These are phyloP conservation scores for Colletotrichum navitas DNA, from an alignment of 2,329 filamentous ascomycete genomes.

Conservation along the genomic window DNA sequence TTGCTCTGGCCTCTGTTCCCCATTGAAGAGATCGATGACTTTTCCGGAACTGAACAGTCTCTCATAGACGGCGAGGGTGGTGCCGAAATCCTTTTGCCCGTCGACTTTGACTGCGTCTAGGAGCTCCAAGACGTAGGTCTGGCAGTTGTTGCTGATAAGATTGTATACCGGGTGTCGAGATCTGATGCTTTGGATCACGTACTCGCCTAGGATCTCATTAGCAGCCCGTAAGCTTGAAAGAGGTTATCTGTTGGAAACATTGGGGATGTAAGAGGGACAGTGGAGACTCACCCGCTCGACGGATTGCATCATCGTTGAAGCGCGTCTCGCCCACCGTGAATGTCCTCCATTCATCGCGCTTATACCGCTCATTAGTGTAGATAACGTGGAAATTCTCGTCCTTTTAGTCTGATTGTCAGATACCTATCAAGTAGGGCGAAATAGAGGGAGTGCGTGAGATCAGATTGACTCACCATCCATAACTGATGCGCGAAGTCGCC, in stretches of 20 bases:
- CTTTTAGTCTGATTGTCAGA: slow-evolving; percentile 43
- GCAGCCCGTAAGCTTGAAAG: neutral
- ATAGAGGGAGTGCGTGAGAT: neutral
- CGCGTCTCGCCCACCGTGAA: slow-evolving; percentile 65
- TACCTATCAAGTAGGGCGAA: too few relatives aligned
- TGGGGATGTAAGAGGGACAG: slow-evolving; percentile 2
- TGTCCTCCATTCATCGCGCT: slow-evolving; percentile 62
- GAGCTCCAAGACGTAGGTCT: slow-evolving; percentile 66
- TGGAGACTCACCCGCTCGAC: slow-evolving; percentile 58
- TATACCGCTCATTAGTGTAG: slow-evolving; percentile 65
- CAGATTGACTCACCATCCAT: slow-evolving; percentile 64
- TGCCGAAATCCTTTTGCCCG: slow-evolving; percentile 64
- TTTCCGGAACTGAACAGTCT: slow-evolving; percentile 61
- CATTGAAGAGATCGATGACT: slow-evolving; percentile 65
- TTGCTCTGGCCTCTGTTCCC: slow-evolving; percentile 47
- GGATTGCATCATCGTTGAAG: slow-evolving; percentile 67
- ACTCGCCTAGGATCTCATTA: slow-evolving; percentile 56
- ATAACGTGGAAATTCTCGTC: slow-evolving; percentile 69
- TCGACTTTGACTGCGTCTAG: slow-evolving; percentile 68
- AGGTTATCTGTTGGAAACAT: neutral
- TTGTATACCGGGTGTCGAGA: slow-evolving; percentile 65
- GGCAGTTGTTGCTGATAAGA: slow-evolving; percentile 71
- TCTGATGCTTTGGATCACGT: slow-evolving; percentile 65
- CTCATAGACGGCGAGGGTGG: slow-evolving; percentile 66
- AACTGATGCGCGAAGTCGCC: slow-evolving; percentile 68